phyloP scores from a whole-genome alignment of 1,139 yeast genomes.

The Yamadazyma diddensiae region DNA sequence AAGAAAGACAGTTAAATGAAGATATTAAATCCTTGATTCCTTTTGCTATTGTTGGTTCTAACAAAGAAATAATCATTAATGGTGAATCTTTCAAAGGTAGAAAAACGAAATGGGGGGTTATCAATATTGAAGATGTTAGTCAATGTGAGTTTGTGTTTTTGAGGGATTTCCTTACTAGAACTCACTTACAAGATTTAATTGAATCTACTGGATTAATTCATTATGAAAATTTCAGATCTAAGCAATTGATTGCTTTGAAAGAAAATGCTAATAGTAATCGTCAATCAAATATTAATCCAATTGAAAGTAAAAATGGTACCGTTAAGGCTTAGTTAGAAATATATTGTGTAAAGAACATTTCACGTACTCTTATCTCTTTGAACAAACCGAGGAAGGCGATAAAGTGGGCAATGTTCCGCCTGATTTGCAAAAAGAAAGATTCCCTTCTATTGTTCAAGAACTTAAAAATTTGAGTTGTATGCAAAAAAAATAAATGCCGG shows the following conservation, averaged over 20 bases:
- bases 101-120: slow-evolving; percentile 89
- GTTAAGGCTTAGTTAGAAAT: slow-evolving; percentile 10
- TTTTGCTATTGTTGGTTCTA: slow-evolving; percentile 95
- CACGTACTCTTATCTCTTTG: too few species aligned
- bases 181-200: slow-evolving; percentile 93
- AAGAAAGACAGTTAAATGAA: slow-evolving; percentile 73
- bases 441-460: too few species aligned
- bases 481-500: slow-evolving; percentile 15
- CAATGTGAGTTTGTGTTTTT: slow-evolving; percentile 95
- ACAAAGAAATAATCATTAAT: slow-evolving; percentile 64
- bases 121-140: slow-evolving; percentile 87
- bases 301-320: slow-evolving; percentile 8
- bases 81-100: slow-evolving; percentile 88
- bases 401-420: too few species aligned
- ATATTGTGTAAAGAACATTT: too few species aligned
- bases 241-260: slow-evolving; percentile 90
- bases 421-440: too few species aligned
- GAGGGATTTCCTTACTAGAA: slow-evolving; percentile 90
- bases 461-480: too few species aligned
- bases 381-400: too few species aligned
- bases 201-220: slow-evolving; percentile 88
- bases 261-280: slow-evolving; percentile 67
- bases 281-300: slow-evolving; percentile 18
- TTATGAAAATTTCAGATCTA: slow-evolving; percentile 89
- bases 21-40: slow-evolving; percentile 82